Conservation (phyloP, 495 filamentous ascomycete species). For the Tuber melanosporum region DNA sequence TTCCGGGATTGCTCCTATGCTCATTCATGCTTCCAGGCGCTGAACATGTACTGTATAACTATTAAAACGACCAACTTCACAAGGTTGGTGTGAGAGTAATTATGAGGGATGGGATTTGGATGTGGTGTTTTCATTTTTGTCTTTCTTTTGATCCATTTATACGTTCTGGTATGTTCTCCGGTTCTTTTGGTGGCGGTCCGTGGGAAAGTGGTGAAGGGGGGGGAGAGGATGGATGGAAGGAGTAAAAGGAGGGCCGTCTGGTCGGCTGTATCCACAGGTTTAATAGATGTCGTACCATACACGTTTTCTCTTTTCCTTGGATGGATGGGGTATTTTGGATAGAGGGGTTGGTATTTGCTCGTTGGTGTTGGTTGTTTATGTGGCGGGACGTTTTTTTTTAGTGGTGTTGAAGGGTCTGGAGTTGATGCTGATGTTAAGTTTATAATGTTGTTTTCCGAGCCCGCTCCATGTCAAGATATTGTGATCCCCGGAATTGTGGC, state of each 20-base stretch:
- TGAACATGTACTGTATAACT: not conserved
- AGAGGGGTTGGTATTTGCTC: not conserved
- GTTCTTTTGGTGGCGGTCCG: not conserved
- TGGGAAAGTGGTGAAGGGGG: not conserved
- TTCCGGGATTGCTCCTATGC: not conserved
- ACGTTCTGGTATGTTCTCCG: not conserved
- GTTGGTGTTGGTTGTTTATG: not conserved
- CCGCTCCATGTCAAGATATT: not conserved
- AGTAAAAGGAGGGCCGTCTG: not conserved
- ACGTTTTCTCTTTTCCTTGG: not conserved
- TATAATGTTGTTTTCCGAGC: not conserved
- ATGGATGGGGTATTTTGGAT: not conserved
- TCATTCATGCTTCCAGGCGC: not conserved
- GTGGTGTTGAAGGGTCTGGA: not conserved
- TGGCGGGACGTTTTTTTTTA: not conserved
- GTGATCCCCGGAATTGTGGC: not conserved
- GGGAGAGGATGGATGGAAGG: not conserved
- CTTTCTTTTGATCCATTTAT: not conserved
- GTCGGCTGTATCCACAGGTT: not conserved
- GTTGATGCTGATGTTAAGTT: not conserved
- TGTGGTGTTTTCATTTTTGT: not conserved
- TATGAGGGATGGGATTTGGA: not conserved
- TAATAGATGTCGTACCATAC: constrained; percentile 2
- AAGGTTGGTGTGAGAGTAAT: not conserved
- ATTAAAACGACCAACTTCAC: not conserved